Evolutionary conservation across 164 flowering plant genomes (phyloP).

Genomic region (Kingdonia uniflora): DNA sequence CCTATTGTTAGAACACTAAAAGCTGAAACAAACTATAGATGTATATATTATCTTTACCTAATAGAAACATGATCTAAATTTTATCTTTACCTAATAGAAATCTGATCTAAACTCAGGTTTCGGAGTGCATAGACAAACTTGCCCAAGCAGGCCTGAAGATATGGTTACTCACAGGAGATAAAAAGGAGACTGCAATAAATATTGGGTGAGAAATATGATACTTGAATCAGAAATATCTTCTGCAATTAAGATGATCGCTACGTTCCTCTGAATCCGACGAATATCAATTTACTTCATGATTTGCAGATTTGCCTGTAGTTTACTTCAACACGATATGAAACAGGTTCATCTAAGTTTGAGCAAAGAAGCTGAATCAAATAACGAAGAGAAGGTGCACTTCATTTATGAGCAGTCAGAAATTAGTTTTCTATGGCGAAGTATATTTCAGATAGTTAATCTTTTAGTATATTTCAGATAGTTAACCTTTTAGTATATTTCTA

Average conservation of each 20-base stretch:
- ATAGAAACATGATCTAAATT: constrained; percentile 3
- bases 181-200: constrained; percentile 59
- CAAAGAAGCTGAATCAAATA: constrained; percentile 20
- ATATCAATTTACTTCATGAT: not conserved
- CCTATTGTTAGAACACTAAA: too few relatives aligned
- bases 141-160: constrained; percentile 66
- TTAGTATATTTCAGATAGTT: too few relatives aligned
- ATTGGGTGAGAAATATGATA: constrained; percentile 30
- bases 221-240: too few relatives aligned
- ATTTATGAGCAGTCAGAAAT: too few relatives aligned
- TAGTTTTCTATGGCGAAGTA: too few relatives aligned
- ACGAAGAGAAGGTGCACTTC: constrained; percentile 24
- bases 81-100: not conserved
- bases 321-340: constrained; percentile 46
- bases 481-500: too few relatives aligned
- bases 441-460: too few relatives aligned
- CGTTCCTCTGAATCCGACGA: too few relatives aligned
- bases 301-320: constrained; percentile 55
- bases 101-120: constrained; percentile 29
- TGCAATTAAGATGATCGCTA: too few relatives aligned
- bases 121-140: constrained; percentile 59
- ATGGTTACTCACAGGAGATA: constrained; percentile 63
- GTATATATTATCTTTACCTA: not conserved
- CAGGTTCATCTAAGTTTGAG: constrained; percentile 30
- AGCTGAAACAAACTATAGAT: too few relatives aligned